Evolutionary conservation across 768 basidiomycete genomes (phyloP).

Genomic region (Psilocybe cubensis): DNA sequence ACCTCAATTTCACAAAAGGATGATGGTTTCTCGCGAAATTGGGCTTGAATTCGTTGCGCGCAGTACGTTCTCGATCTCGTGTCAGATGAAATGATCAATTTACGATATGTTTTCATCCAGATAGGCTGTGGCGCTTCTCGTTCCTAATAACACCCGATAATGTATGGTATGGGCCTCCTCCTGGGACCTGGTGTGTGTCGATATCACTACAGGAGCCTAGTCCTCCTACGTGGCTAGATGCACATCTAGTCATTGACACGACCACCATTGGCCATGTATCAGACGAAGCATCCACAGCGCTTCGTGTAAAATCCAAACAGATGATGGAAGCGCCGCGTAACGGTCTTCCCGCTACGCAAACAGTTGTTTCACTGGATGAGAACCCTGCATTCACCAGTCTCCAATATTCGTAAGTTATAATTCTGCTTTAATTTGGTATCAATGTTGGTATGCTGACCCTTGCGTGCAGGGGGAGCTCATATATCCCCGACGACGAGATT

Average conservation of each 20-base stretch:
- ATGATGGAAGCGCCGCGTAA: constrained; percentile 33
- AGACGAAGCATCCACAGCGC: constrained; percentile 30
- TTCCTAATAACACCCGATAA: constrained; percentile 36
- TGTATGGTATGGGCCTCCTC: constrained; percentile 24
- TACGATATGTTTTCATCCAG: constrained; percentile 26
- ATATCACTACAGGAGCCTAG: constrained; percentile 59
- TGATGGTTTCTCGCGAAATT: constrained; percentile 61
- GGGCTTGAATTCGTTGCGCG: constrained; percentile 68
- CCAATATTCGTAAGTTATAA: constrained; percentile 43
- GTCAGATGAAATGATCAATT: background rate
- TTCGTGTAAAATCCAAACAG: constrained; percentile 39
- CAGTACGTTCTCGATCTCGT: constrained; percentile 24
- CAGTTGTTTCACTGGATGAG: constrained; percentile 21
- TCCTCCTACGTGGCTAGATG: constrained; percentile 61
- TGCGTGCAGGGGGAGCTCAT: constrained; percentile 39
- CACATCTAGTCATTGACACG: constrained; percentile 39
- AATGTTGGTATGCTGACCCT: background rate
- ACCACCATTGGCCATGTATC: background rate
- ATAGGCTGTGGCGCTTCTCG: constrained; percentile 56
- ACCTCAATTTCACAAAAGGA: constrained; percentile 68
- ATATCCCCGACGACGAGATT: constrained; percentile 42
- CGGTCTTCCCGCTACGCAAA: constrained; percentile 18
- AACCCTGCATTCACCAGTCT: constrained; percentile 19
- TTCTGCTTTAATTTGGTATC: background rate
- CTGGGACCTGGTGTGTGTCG: constrained; percentile 52